These are phyloP conservation scores for Diplodia corticola DNA, from an alignment of 2,329 filamentous ascomycete genomes.

Conservation along the genomic window DNA sequence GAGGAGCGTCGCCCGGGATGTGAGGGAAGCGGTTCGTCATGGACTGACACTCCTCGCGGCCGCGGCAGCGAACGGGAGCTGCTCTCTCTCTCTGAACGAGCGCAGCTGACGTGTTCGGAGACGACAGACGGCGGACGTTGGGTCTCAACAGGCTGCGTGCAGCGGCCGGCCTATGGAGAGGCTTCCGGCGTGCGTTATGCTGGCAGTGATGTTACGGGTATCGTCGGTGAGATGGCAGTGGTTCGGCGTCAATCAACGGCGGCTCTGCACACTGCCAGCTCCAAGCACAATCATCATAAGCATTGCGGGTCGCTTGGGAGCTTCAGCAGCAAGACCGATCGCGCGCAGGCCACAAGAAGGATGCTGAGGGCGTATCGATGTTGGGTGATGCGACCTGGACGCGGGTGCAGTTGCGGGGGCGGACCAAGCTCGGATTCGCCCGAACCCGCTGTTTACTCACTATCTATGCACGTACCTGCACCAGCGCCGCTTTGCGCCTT, in stretches of 20 bases:
- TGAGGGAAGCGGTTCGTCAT: constrained; percentile 20
- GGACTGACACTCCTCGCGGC: constrained; percentile 17
- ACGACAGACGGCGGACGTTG: not conserved
- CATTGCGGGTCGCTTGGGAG: constrained; percentile 17
- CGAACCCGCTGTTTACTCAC: not conserved
- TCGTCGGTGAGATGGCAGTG: constrained; percentile 18
- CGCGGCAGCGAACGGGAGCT: constrained; percentile 15
- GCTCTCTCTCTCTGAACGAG: not conserved
- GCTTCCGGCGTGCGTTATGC: constrained; percentile 22
- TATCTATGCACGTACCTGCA: not conserved
- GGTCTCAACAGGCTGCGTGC: not conserved
- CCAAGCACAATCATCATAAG: constrained; percentile 22
- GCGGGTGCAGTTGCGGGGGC: constrained; percentile 20
- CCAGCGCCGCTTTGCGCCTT: not conserved
- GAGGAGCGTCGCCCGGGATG: constrained; percentile 5
- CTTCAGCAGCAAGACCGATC: not conserved
- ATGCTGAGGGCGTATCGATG: constrained; percentile 16
- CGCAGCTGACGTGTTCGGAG: not conserved
- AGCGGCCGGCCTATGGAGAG: constrained; percentile 7
- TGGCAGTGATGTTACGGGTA: constrained; percentile 17
- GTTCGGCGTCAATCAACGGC: constrained; percentile 23
- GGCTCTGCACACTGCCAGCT: constrained; percentile 23
- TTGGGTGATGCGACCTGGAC: constrained; percentile 15
- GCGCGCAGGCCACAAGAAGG: constrained; percentile 11
- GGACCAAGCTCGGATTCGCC: constrained; percentile 19